Evolutionary conservation across 768 basidiomycete genomes (phyloP), one percentile per base, ranked within the genome.

Genomic region (Boletus speciosus): DNA sequence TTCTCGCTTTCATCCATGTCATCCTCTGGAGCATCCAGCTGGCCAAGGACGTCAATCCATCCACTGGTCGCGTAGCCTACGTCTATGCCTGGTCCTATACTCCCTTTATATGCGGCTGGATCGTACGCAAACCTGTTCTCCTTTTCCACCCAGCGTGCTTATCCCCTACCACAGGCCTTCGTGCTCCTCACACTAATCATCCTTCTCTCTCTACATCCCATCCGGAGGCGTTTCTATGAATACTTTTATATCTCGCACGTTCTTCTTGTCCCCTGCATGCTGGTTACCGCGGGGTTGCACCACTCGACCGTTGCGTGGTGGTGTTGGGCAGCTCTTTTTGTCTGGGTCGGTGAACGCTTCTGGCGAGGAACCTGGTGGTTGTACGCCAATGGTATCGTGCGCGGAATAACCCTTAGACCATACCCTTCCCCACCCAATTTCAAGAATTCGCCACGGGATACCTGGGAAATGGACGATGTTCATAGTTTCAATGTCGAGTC

Each of bases 1-100:
- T 82, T 44, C 66, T 87, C 49, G 78, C 80, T 7, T 66, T 78
- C 4, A 59, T 82, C 3, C 89, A 92, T 66, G 81, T 85, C 32
- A 74, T 70, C 3, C 70, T 85, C 1, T 92, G 89, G 90, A 83
- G 81, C 52, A 76, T 86, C 6, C 85, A 90, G 64, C 73, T 91
- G 40, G 66, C 69, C 38, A 71, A 66, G 14, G 86, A 90, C 54
- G 71, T 67, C 54, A 73, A 80, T 23, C 59, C 63, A 14, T 71
- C 58, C 37, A 78, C 75, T 10, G 75, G 72, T 54, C 76, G 71
- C 49, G 49, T 71, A 15, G 80, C 75, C 23, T 79, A 76, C 65
- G 56, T 73, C 40, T 78, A 81, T 54, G 80, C 83, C 19, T 86
- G 79, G 76, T 68, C 72, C 23, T 87, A 84, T 57, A 71, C 72